A percentile compares a stretch with the other conserved stretches of the same genome.
phyloP scores from a whole-genome alignment of 2,329 filamentous ascomycete species.

The Xylariales sp. region DNA sequence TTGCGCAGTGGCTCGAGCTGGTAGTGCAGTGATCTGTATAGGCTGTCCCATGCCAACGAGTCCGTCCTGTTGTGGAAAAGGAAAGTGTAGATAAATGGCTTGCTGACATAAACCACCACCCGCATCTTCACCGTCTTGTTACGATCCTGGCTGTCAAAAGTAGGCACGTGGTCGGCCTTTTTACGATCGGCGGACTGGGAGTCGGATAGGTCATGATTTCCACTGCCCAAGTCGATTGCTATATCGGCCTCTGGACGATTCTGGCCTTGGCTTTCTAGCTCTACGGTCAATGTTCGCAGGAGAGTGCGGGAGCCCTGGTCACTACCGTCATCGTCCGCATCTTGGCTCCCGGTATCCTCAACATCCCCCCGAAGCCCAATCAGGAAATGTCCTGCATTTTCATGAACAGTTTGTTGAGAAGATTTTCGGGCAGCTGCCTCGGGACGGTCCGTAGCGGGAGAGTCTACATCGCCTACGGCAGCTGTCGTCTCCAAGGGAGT shows the following conservation, averaged over 20 bases:
- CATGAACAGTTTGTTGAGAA: constrained; percentile 9
- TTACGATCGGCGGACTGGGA: constrained; percentile 13
- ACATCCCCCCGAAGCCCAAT: constrained; percentile 66
- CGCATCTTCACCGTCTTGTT: constrained; percentile 56
- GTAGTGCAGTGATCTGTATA: constrained; percentile 57
- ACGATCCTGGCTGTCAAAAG: constrained; percentile 43
- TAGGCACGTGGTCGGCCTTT: constrained; percentile 13
- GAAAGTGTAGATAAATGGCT: constrained; percentile 74
- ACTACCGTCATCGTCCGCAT: constrained; percentile 16
- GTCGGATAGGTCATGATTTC: constrained; percentile 21
- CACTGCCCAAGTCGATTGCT: constrained; percentile 40
- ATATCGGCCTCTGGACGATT: constrained; percentile 39
- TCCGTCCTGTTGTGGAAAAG: constrained; percentile 62
- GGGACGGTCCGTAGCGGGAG: constrained; percentile 7
- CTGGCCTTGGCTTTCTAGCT: constrained; percentile 44
- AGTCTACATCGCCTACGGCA: constrained; percentile 8
- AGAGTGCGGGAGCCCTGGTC: constrained; percentile 51
- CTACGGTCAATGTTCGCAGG: constrained; percentile 63
- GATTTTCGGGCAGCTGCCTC: constrained; percentile 3
- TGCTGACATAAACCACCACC: constrained; percentile 68
- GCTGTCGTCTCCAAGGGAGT: constrained; percentile 11
- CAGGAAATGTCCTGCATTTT: constrained; percentile 48
- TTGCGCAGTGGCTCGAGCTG: constrained; percentile 57
- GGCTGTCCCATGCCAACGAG: constrained; percentile 47
- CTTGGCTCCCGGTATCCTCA: constrained; percentile 36